Conservation (phyloP, 768 basidiomycete species). For the Inosperma sp. region DNA sequence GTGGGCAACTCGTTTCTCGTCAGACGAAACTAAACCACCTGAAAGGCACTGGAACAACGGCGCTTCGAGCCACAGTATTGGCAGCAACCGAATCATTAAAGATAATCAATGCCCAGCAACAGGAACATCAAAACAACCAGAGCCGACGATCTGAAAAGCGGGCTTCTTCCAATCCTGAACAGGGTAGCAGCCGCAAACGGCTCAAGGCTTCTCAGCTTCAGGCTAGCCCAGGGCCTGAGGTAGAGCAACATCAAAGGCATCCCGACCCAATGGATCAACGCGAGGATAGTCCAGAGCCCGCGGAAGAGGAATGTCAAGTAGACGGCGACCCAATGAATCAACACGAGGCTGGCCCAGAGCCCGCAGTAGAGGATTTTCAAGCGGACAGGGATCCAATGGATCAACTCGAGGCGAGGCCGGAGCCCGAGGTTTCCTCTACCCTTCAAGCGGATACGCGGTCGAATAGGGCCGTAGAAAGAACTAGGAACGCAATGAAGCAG, state of each 20-base stretch:
- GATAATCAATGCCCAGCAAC: neutral
- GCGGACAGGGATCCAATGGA: neutral
- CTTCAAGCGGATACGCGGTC: conserved; percentile 1
- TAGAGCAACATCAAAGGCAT: neutral
- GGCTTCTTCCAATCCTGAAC: conserved; percentile 4
- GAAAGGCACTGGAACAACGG: conserved; percentile 4
- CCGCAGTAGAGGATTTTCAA: neutral
- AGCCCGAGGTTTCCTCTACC: neutral
- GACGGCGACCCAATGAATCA: conserved; percentile 2
- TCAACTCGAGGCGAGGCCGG: conserved; percentile 1
- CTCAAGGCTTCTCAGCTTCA: neutral
- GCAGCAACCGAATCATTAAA: conserved; percentile 2
- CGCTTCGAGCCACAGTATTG: conserved; percentile 5
- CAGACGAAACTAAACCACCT: conserved; percentile 1
- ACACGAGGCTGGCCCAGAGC: neutral
- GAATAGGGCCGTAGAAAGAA: neutral
- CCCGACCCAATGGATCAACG: conserved; percentile 1
- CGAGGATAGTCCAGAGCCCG: no score
- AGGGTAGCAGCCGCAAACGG: conserved; percentile 1
- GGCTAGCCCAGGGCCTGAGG: neutral
- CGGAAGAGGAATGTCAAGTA: neutral
- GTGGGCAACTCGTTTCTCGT: neutral
- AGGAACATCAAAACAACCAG: conserved; percentile 2
- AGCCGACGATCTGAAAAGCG: conserved; percentile 3
- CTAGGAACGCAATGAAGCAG: conserved; percentile 1